Conservation (phyloP, 306 rosid genomes). For the Cucurbita pepo region DNA sequence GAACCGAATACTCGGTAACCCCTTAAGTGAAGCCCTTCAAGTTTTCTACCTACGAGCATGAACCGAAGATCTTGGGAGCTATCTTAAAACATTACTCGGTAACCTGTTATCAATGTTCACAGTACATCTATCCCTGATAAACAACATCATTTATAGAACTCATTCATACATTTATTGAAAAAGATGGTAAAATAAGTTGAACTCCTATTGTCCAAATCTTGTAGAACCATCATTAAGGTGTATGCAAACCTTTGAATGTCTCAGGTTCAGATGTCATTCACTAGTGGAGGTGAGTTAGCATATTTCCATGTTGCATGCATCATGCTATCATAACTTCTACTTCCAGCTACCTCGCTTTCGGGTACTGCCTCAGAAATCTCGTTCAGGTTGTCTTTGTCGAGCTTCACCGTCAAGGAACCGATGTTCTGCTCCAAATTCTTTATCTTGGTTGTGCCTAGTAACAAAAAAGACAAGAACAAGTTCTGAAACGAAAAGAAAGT, state of each 20-base stretch:
- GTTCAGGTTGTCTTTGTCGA: constrained; percentile 23
- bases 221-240: not conserved
- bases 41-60: no score
- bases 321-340: not conserved
- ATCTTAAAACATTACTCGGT: no score
- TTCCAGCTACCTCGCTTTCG: constrained; percentile 35
- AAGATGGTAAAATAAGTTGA: not conserved
- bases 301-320: constrained; percentile 15
- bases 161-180: not conserved
- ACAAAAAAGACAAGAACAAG: not conserved
- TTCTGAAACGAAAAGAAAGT: not conserved
- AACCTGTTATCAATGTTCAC: not conserved
- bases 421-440: constrained; percentile 48
- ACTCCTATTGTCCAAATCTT: not conserved
- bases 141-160: not conserved
- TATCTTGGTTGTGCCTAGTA: constrained; percentile 40
- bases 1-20: no score
- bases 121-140: not conserved
- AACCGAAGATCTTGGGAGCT: no score
- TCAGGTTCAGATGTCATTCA: not conserved
- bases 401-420: constrained; percentile 33
- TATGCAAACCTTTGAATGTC: not conserved
- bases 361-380: constrained; percentile 39
- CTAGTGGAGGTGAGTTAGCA: constrained; percentile 34
- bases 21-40: no score